These are phyloP conservation scores for Pseudohalonectria lignicola DNA, from an alignment of 2,329 filamentous ascomycete species.

Conservation along the genomic window DNA sequence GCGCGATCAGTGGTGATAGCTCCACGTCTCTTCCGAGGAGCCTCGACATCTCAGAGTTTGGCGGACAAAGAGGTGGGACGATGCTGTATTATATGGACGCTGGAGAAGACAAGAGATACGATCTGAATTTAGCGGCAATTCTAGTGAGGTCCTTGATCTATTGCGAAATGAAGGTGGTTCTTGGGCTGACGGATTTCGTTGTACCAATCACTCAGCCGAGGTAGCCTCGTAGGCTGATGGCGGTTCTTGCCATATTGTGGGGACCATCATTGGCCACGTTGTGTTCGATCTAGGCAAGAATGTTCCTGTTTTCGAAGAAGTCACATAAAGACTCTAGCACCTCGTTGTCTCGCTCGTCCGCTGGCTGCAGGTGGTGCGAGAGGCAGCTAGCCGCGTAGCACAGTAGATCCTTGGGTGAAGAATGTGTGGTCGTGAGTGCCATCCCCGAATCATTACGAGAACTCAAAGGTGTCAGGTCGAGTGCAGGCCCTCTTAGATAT, in stretches of 20 bases:
- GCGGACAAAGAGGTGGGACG: constrained; percentile 20
- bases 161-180: constrained; percentile 13
- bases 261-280: constrained; percentile 13
- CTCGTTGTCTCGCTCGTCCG: constrained; percentile 10
- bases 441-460: constrained; percentile 2
- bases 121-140: constrained; percentile 19
- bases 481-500: constrained; percentile 10
- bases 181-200: constrained; percentile 12
- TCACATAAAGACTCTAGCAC: constrained; percentile 46
- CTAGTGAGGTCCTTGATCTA: constrained; percentile 21
- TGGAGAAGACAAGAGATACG: constrained; percentile 16
- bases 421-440: too few relatives aligned
- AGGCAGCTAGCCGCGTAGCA: constrained; percentile 16
- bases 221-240: constrained; percentile 19
- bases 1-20: constrained; percentile 8
- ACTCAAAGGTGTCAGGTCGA: constrained; percentile 7
- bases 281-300: constrained; percentile 20
- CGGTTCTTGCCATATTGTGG: constrained; percentile 13
- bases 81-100: constrained; percentile 20
- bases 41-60: constrained; percentile 16
- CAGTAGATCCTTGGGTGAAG: too few relatives aligned
- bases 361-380: constrained; percentile 20
- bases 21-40: constrained; percentile 8
- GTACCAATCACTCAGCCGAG: constrained; percentile 11
- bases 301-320: constrained; percentile 37